Conservation (phyloP, 108 stramenopile species). For the Skeletonema costatum region DNA sequence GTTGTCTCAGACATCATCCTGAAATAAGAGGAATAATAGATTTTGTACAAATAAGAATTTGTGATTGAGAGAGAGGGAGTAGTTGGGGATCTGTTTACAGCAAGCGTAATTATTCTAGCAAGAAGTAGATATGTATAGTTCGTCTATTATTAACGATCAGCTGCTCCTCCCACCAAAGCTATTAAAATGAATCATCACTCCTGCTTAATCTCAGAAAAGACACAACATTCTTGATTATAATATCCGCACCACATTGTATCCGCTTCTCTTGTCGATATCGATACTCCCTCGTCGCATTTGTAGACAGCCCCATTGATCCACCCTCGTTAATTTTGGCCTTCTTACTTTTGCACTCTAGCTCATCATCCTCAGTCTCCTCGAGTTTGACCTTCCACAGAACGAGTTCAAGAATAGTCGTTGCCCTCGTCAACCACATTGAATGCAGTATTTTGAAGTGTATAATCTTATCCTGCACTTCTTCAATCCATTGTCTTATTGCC, state of each 20-base stretch:
- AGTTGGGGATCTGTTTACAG: background rate
- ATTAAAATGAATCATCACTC: no score
- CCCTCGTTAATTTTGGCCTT: no score
- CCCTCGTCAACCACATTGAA: background rate
- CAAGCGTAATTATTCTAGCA: background rate
- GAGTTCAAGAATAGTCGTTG: background rate
- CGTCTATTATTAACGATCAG: background rate
- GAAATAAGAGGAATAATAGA: background rate
- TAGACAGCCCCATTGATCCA: no score
- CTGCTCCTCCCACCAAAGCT: no score
- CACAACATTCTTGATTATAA: no score
- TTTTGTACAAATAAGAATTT: no score
- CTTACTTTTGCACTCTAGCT: no score
- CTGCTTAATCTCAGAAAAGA: no score
- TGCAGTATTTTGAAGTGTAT: background rate
- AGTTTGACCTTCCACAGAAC: background rate
- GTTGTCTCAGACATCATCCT: slow-evolving; percentile 28
- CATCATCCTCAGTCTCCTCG: no score
- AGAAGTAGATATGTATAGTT: background rate
- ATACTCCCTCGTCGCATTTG: no score
- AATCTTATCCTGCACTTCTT: background rate
- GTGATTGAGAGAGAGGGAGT: background rate
- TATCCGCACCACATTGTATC: no score
- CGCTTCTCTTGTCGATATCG: no score
- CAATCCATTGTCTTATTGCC: background rate